Evolutionary conservation across 116 monocot species (phyloP).

Genomic region (Posidonia oceanica): DNA sequence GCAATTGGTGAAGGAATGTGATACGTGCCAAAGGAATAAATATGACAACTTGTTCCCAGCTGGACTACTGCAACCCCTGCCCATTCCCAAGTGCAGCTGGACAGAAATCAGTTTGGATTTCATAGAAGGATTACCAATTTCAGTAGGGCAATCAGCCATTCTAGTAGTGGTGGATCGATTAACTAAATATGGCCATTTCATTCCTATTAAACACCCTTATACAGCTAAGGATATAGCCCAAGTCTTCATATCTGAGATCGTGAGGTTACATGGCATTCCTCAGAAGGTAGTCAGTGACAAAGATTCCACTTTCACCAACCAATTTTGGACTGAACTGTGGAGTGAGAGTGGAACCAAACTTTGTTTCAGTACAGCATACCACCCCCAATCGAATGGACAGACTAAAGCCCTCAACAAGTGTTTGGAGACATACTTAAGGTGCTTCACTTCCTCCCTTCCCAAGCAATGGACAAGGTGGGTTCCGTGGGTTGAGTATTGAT

Average conservation of each 20-base stretch:
- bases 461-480: slow-evolving; percentile 3
- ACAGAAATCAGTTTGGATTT: slow-evolving; percentile 3
- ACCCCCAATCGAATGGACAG: slow-evolving; percentile 16
- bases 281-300: not conserved
- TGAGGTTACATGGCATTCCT: slow-evolving; percentile 5
- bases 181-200: not conserved
- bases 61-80: slow-evolving; percentile 6
- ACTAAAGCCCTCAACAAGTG: not conserved
- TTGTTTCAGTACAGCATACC: not conserved
- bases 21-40: not conserved
- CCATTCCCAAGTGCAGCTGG: slow-evolving; percentile 4
- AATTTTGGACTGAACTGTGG: slow-evolving; percentile 1
- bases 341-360: not conserved
- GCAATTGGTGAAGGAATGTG: not conserved
- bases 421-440: slow-evolving; percentile 2
- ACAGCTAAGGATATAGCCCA: not conserved
- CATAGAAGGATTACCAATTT: not conserved
- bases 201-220: not conserved
- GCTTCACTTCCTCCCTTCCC: not conserved
- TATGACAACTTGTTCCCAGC: not conserved
- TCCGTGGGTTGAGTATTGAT: slow-evolving; percentile 2
- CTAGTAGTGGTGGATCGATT: slow-evolving; percentile 4
- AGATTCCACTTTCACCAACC: not conserved
- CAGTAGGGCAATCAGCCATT: not conserved
- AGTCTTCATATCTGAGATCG: not conserved